A percentile compares a stretch with the other conserved stretches of the same genome.
These are phyloP conservation scores for Sequoiadendron giganteum DNA, from an alignment of 75 land plant genomes.

Conservation along the genomic window DNA sequence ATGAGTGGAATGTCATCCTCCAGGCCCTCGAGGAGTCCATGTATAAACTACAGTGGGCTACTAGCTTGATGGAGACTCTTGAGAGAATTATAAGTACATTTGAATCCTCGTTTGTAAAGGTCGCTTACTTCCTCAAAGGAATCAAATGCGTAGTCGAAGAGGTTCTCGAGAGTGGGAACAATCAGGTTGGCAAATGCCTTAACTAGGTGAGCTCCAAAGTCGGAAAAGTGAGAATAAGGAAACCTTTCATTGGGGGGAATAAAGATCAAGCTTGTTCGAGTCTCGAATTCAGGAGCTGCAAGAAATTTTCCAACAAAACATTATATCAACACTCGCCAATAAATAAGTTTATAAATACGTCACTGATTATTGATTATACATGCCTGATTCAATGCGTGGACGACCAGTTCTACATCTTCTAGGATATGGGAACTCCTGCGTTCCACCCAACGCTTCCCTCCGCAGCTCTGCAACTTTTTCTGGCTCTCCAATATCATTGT, in stretches of 20 bases:
- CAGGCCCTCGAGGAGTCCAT: background rate
- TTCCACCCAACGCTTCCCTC: too few relatives aligned
- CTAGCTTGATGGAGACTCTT: background rate
- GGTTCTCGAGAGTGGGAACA: conserved; percentile 16
- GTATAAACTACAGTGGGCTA: background rate
- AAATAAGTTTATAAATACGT: background rate
- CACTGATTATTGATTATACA: background rate
- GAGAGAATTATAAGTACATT: conserved; percentile 26
- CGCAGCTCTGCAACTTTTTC: background rate
- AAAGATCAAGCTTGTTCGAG: conserved; percentile 14
- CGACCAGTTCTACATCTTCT: too few relatives aligned
- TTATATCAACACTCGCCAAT: too few relatives aligned
- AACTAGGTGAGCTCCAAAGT: conserved; percentile 26
- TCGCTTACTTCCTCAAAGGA: conserved; percentile 28
- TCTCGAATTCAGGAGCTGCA: conserved; percentile 40
- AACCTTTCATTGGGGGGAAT: conserved; percentile 54
- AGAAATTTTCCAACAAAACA: too few relatives aligned
- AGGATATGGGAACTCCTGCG: too few relatives aligned
- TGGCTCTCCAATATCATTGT: too few relatives aligned
- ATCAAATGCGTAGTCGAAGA: conserved; percentile 23
- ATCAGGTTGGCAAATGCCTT: conserved; percentile 23
- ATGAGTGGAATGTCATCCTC: background rate
- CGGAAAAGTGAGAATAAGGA: conserved; percentile 26
- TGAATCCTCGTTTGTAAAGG: conserved; percentile 14
- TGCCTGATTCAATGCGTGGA: background rate